Conservation (phyloP, 192 early-diverging fungal species). For the Fimicolochytrium jonesii region DNA sequence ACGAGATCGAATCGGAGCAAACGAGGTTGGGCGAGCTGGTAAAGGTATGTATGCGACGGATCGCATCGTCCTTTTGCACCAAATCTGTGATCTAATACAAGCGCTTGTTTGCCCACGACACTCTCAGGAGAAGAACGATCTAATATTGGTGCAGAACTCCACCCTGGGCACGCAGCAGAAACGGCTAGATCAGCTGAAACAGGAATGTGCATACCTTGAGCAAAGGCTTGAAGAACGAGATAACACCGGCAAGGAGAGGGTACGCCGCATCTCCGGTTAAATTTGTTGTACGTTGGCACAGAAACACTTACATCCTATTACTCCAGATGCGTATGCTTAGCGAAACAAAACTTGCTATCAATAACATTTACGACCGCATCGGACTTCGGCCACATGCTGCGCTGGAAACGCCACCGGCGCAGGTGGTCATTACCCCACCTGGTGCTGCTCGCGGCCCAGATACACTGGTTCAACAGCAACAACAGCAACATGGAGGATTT, state of each 20-base stretch:
- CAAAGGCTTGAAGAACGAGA: slow-evolving; percentile 48
- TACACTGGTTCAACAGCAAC: not conserved
- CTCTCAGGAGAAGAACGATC: slow-evolving; percentile 49
- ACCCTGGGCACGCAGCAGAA: slow-evolving; percentile 55
- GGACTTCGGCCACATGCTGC: slow-evolving; percentile 1
- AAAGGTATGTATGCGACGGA: no score
- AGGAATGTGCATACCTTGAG: slow-evolving; percentile 48
- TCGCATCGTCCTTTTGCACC: no score
- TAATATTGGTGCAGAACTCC: slow-evolving; percentile 57
- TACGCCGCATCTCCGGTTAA: slow-evolving; percentile 11
- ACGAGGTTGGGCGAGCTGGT: slow-evolving; percentile 37
- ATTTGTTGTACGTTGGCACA: no score
- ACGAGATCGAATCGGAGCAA: slow-evolving; percentile 47
- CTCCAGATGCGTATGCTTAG: slow-evolving; percentile 47
- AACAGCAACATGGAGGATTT: slow-evolving; percentile 1
- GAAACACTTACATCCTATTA: not conserved
- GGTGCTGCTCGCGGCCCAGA: not conserved
- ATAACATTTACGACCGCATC: slow-evolving; percentile 53
- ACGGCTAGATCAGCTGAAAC: slow-evolving; percentile 47
- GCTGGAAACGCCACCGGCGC: not conserved
- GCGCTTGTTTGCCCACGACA: not conserved
- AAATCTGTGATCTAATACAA: no score
- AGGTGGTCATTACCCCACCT: not conserved
- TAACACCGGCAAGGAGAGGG: slow-evolving; percentile 52
- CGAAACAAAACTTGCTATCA: slow-evolving; percentile 59